phyloP scores from a whole-genome alignment of 1,284 basidiomycete genomes.

The Marasmius tenuissimus region DNA sequence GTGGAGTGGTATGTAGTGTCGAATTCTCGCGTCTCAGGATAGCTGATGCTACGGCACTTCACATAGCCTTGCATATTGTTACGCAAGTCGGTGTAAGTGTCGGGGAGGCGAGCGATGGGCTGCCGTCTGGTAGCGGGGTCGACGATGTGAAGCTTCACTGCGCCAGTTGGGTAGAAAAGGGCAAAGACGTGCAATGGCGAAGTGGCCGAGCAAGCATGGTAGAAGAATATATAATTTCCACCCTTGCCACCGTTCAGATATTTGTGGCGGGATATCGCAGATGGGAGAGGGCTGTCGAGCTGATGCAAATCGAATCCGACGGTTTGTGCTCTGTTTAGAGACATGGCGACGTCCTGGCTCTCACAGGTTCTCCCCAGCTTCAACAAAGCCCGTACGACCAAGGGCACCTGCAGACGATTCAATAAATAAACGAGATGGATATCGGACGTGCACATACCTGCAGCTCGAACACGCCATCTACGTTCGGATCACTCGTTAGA shows the following conservation, averaged over 20 bases:
- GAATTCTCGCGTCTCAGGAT: slow-evolving; percentile 74
- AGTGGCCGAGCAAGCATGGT: slow-evolving; percentile 78
- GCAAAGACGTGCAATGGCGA: slow-evolving; percentile 88
- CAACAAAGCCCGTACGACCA: slow-evolving; percentile 82
- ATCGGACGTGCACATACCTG: slow-evolving; percentile 55
- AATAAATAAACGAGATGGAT: slow-evolving; percentile 10
- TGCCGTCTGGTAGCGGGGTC: slow-evolving; percentile 88
- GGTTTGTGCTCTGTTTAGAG: slow-evolving; percentile 84
- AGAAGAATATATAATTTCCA: slow-evolving; percentile 90
- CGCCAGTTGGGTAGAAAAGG: slow-evolving; percentile 77
- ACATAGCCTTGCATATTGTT: slow-evolving; percentile 42
- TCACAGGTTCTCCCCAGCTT: slow-evolving; percentile 85
- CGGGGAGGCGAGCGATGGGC: slow-evolving; percentile 74
- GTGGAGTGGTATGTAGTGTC: slow-evolving; percentile 78
- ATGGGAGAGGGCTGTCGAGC: slow-evolving; percentile 64
- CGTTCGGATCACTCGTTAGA: slow-evolving; percentile 91
- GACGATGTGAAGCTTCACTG: slow-evolving; percentile 84
- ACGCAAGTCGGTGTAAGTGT: slow-evolving; percentile 66
- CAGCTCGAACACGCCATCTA: slow-evolving; percentile 94
- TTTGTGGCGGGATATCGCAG: slow-evolving; percentile 55
- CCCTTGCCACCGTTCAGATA: slow-evolving; percentile 79
- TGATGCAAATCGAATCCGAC: slow-evolving; percentile 86
- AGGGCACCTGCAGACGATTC: slow-evolving; percentile 63
- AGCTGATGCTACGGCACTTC: slow-evolving; percentile 55
- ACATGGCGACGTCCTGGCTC: slow-evolving; percentile 66